Conservation (phyloP, 371 early-diverging fungal genomes). For the Pancytospora philotis region DNA sequence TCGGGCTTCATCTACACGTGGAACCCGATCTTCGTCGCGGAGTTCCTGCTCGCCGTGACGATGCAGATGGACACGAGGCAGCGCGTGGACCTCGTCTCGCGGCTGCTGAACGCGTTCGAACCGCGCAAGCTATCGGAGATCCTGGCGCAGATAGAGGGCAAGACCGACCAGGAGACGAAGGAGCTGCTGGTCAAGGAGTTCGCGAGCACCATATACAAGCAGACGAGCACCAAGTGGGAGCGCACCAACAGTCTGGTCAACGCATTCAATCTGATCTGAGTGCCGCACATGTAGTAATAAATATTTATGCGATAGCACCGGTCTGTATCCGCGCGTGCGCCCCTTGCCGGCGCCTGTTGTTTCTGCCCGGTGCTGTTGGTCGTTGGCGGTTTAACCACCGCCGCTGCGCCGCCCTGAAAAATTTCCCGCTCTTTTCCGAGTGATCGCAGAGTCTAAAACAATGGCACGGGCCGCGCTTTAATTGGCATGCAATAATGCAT, state of each 20-base stretch:
- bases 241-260: constrained; percentile 42
- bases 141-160: constrained; percentile 36
- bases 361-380: too few relatives aligned
- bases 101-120: constrained; percentile 36
- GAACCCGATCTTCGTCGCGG: constrained; percentile 57
- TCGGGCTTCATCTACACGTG: constrained; percentile 56
- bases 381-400: too few relatives aligned
- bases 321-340: too few relatives aligned
- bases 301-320: too few relatives aligned
- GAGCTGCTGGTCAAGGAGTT: constrained; percentile 28
- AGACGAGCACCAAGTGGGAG: constrained; percentile 10
- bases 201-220: background rate
- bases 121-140: constrained; percentile 44
- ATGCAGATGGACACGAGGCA: constrained; percentile 26
- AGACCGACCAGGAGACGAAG: constrained; percentile 31
- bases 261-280: constrained; percentile 35
- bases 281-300: too few relatives aligned
- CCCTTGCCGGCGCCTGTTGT: too few relatives aligned
- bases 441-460: too few relatives aligned
- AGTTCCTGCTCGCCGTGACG: constrained; percentile 52
- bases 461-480: too few relatives aligned
- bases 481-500: too few relatives aligned
- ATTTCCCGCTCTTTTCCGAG: too few relatives aligned
- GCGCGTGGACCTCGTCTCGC: constrained; percentile 14
- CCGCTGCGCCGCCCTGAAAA: too few relatives aligned